Base-by-base conservation (phyloP, 1,139 yeast genomes). In the Nakaseomyces delphensis region DNA sequence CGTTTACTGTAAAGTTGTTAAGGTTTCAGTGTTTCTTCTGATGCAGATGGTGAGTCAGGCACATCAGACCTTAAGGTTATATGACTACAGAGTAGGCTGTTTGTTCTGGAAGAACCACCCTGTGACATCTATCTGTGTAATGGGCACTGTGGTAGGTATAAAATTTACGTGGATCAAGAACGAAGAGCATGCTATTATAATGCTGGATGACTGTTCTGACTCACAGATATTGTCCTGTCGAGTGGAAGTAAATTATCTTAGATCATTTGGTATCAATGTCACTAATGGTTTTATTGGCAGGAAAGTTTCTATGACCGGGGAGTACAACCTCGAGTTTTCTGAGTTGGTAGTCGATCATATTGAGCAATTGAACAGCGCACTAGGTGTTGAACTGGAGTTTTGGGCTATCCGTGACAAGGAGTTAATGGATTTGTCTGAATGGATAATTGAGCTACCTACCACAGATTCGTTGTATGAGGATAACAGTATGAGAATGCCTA, bases 91-190 rank as follows among this genome's bases (percentile, higher is more conserved):
- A 11, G 24, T 31, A 8, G 8, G n/a, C 14, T 31, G 23, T 31
- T 7, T 57, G 20, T 52, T 57, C 21, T 48, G 50, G 42, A 43
- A 45, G 27, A 57, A 57, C 42, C 53, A 54, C 41, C 61, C 62
- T 7, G 31, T 57, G 2, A 43, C 43, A 11, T 43, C 42, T 25
- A 38, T 57, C 8, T 36, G 42, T 3, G 41, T 57, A 3, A 16
- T 46, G 30, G 62, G 61, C 2, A 41, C 38, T 7, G 49, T 55
- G n/a, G 44, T 49, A 30, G 50, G 52, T 9, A 45, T 50, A 37
- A 46, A 47, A 36, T 48, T 44, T 42, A 51, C 41, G 36, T 43
- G 43, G 37, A 48, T 47, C 5, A 45, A 46, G 15, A 40, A 42
- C 10, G 45, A 44, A 15, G 59, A 57, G 19, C 46, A 42, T 31